phyloP scores from a whole-genome alignment of 2,329 filamentous ascomycete genomes.

The Lachnum nothofagi region DNA sequence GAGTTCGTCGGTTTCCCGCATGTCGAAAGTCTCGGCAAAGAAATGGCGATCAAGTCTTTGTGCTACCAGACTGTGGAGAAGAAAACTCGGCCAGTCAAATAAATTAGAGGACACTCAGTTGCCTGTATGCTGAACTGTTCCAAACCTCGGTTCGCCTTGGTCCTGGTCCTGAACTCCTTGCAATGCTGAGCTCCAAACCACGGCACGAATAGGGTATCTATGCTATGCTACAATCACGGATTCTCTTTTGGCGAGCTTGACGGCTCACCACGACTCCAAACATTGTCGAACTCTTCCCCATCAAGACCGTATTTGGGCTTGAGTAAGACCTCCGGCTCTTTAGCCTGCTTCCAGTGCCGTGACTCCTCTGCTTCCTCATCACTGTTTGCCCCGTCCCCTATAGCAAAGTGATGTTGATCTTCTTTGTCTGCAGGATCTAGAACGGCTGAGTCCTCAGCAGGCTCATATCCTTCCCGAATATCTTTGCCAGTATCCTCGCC shows the following conservation, averaged over 20 bases:
- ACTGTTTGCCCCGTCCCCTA: constrained; percentile 31
- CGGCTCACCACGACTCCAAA: constrained; percentile 30
- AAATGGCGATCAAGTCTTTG: no score
- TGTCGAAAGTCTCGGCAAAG: no score
- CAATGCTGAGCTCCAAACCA: constrained; percentile 12
- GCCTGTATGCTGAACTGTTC: no score
- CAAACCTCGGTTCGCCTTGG: no score
- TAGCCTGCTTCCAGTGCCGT: constrained; percentile 38
- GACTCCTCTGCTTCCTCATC: constrained; percentile 38
- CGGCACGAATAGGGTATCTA: constrained; percentile 19
- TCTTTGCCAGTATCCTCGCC: constrained; percentile 43
- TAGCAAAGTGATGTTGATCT: constrained; percentile 24
- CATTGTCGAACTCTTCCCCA: constrained; percentile 34
- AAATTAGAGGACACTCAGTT: no score
- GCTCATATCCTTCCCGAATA: constrained; percentile 51
- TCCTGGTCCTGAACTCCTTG: constrained; percentile 17
- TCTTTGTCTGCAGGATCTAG: constrained; percentile 41
- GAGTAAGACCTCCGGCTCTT: constrained; percentile 20
- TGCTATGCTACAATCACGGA: constrained; percentile 22
- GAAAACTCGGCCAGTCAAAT: no score
- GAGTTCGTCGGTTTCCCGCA: no score
- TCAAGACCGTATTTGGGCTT: constrained; percentile 34
- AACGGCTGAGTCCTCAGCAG: constrained; percentile 38
- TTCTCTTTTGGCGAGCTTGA: constrained; percentile 28
- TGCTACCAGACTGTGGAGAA: no score